Percentiles rank a stretch among this genome's conserved stretches.
These are phyloP conservation scores for Capronia americana DNA, from an alignment of 2,329 filamentous ascomycete genomes.

Conservation along the genomic window DNA sequence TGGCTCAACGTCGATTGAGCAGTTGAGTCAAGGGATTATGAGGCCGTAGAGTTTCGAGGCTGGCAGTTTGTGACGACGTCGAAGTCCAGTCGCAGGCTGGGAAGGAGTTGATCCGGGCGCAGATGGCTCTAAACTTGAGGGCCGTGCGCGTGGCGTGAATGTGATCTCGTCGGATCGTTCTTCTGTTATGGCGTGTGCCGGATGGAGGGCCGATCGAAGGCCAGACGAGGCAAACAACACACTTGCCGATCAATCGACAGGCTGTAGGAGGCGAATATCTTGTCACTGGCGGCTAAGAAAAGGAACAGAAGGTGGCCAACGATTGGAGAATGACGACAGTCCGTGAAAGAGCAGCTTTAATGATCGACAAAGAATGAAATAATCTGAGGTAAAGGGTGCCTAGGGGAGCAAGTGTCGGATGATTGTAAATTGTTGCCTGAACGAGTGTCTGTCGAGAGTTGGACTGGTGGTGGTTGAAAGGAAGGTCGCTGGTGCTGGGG, in stretches of 20 bases:
- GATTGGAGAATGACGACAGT: slow-evolving; percentile 23
- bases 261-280: slow-evolving; percentile 20
- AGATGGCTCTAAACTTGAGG: slow-evolving; percentile 25
- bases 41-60: neutral
- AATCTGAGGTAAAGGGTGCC: slow-evolving; percentile 24
- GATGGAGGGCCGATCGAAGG: slow-evolving; percentile 16
- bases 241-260: slow-evolving; percentile 25
- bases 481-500: slow-evolving; percentile 21
- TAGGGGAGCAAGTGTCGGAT: slow-evolving; percentile 18
- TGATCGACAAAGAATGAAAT: slow-evolving; percentile 31
- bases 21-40: slow-evolving; percentile 15
- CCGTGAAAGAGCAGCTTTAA: slow-evolving; percentile 23
- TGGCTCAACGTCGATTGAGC: slow-evolving; percentile 9
- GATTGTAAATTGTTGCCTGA: slow-evolving; percentile 35
- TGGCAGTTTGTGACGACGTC: slow-evolving; percentile 8
- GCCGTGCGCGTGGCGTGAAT: slow-evolving; percentile 19
- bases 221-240: slow-evolving; percentile 20
- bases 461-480: slow-evolving; percentile 18
- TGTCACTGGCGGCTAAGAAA: slow-evolving; percentile 24
- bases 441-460: slow-evolving; percentile 27
- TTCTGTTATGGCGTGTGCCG: slow-evolving; percentile 19
- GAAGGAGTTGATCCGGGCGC: slow-evolving; percentile 28
- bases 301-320: slow-evolving; percentile 20
- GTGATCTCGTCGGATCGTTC: slow-evolving; percentile 13
- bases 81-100: slow-evolving; percentile 32